phyloP scores from a whole-genome alignment of 371 early-diverging fungal species.

The Haplosporangium sp. region DNA sequence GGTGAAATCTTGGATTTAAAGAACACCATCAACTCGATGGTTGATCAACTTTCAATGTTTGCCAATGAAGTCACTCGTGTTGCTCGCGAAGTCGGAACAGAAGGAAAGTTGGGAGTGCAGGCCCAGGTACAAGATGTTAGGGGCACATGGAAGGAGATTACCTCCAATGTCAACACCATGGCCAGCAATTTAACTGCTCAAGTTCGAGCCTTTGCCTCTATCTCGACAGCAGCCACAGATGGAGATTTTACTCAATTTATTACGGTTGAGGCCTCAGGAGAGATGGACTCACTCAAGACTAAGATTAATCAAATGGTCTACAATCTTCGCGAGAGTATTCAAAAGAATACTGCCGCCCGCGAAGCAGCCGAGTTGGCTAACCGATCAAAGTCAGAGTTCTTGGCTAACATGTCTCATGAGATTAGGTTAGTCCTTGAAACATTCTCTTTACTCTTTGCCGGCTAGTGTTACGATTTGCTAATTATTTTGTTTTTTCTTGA shows the following conservation, averaged over 20 bases:
- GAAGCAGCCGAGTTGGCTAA: constrained; percentile 83
- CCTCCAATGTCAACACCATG: constrained; percentile 71
- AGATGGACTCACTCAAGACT: constrained; percentile 83
- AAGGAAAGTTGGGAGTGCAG: constrained; percentile 66
- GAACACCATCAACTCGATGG: constrained; percentile 65
- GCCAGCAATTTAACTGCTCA: constrained; percentile 69
- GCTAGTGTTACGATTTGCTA: not conserved
- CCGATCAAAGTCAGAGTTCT: constrained; percentile 78
- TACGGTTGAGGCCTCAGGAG: constrained; percentile 78
- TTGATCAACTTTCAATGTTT: constrained; percentile 62
- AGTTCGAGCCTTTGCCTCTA: constrained; percentile 73
- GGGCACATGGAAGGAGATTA: constrained; percentile 78
- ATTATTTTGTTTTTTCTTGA: not conserved
- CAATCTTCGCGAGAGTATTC: constrained; percentile 75
- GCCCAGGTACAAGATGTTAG: constrained; percentile 63
- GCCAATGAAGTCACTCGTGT: constrained; percentile 66
- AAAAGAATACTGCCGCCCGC: constrained; percentile 76
- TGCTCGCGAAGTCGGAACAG: constrained; percentile 66
- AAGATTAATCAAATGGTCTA: constrained; percentile 83
- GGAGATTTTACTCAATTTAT: constrained; percentile 76
- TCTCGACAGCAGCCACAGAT: constrained; percentile 73
- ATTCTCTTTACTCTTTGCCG: not conserved
- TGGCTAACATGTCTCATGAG: constrained; percentile 85
- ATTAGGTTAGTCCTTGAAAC: constrained; percentile 22
- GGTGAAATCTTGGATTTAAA: constrained; percentile 70